Evolutionary conservation across 352 stramenopile species (phyloP), one percentile per base, ranked within the genome.

Genomic region (Globisporangium alternatum): DNA sequence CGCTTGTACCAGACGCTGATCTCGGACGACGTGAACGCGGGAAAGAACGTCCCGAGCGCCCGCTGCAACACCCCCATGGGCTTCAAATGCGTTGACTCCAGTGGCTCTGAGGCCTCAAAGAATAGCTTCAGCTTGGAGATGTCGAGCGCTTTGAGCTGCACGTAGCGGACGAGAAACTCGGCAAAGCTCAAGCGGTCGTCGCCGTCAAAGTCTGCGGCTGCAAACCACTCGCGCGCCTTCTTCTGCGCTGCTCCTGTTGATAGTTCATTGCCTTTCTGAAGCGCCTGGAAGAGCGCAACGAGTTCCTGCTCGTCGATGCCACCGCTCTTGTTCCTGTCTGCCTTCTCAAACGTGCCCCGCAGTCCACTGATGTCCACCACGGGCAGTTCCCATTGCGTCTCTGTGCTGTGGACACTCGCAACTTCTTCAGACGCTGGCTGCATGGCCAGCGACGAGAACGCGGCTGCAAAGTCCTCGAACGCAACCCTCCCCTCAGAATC

Each of bases 111-210:
- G 2, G 64, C 69, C 2, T 78, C 66, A 39, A 90, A 93, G 15
- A 76, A 56, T 3, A 64, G 33, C 3, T 72, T 67, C 1, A 91
- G 56, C 52, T 67, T 68, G 19, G 65, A 51, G 1, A 90, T 58
- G 45, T 80, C 69, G 2, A 74, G 25, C 2, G 69, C 67, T 1
- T 71, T 75, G 12, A 88, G 68, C 52, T 90, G 69, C 3, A 78
- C 51, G 59, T 89, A 93, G 33, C 82, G 70, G n/a, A 83, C 5
- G 5, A 91, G 60, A 41, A 93, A 93, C 69, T 90, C 78, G 1
- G 77, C 71, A 65, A 93, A 90, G 21, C 43, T 80, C 21, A 93
- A 56, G 0, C 58, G 57, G 8, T 31, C 56, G 22, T 84, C 68
- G 4, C 67, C 68, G 22, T 83, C 66, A 10, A 66, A 19, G 31